Conservation (phyloP, 306 rosid genomes). For the Casuarina equisetifolia region DNA sequence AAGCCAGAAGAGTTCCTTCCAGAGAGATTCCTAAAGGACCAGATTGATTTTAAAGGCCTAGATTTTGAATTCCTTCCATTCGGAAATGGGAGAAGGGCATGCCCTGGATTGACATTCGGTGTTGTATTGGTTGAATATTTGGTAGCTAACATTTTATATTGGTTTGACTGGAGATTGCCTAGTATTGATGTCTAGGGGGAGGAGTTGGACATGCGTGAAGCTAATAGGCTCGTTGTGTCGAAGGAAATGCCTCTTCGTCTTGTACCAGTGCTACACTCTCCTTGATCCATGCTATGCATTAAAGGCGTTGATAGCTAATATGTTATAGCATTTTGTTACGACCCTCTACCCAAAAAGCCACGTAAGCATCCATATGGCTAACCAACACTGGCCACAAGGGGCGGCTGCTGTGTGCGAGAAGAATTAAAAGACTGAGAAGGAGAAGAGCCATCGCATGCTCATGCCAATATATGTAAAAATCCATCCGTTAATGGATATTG, state of each 20-base stretch:
- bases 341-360: too few relatives aligned
- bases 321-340: too few relatives aligned
- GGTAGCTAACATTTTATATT: neutral
- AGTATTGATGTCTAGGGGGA: neutral
- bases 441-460: too few relatives aligned
- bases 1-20: slow-evolving; percentile 34
- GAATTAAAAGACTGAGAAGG: too few relatives aligned
- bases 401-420: too few relatives aligned
- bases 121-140: neutral
- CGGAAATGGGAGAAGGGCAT: neutral
- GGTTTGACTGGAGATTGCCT: neutral
- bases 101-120: neutral
- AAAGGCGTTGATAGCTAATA: too few relatives aligned
- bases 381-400: too few relatives aligned
- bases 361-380: too few relatives aligned
- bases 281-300: neutral
- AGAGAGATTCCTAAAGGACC: slow-evolving; percentile 22
- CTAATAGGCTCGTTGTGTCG: neutral
- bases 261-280: neutral
- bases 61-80: slow-evolving; percentile 13
- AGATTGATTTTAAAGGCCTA: slow-evolving; percentile 10
- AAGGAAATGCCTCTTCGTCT: neutral
- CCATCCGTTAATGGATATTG: too few relatives aligned
- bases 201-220: neutral
- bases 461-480: too few relatives aligned